A percentile compares a stretch with the other conserved stretches of the same genome.
Evolutionary conservation across 345 rosid species (phyloP).

Genomic region (Draba incana): DNA sequence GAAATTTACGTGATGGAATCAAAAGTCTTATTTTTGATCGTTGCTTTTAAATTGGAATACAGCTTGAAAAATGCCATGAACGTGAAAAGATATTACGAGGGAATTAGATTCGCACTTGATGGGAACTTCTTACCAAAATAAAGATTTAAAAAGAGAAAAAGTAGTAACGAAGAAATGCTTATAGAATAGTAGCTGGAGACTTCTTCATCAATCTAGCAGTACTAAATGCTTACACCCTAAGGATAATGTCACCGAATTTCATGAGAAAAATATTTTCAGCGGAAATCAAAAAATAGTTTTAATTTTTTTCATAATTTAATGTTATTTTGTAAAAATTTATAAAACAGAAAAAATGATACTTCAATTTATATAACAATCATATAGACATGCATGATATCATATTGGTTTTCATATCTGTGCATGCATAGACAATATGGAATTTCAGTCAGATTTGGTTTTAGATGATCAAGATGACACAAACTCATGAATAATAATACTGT

Average conservation of each 20-base stretch:
- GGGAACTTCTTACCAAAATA: slow-evolving; percentile 20
- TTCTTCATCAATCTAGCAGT: slow-evolving; percentile 27
- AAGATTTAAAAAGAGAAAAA: background rate
- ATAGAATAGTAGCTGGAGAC: background rate
- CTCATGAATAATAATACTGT: no score
- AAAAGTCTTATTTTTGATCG: slow-evolving; percentile 1
- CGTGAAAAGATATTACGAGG: slow-evolving; percentile 33
- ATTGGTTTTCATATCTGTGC: no score
- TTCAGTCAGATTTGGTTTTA: no score
- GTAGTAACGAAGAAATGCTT: slow-evolving; percentile 18
- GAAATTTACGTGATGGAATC: slow-evolving; percentile 13
- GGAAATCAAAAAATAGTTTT: no score
- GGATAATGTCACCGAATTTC: slow-evolving; percentile 25
- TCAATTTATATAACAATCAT: no score
- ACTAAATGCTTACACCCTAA: slow-evolving; percentile 20
- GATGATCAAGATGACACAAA: no score
- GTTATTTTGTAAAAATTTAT: no score
- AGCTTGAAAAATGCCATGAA: slow-evolving; percentile 31
- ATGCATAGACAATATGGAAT: no score
- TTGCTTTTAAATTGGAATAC: slow-evolving; percentile 30
- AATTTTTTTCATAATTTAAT: no score
- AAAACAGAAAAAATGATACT: no score
- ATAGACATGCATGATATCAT: no score
- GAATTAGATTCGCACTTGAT: slow-evolving; percentile 36
- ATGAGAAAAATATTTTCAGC: background rate